These are phyloP conservation scores for Chlorella sorokiniana DNA, from an alignment of 139 green algal genomes.

Conservation along the genomic window DNA sequence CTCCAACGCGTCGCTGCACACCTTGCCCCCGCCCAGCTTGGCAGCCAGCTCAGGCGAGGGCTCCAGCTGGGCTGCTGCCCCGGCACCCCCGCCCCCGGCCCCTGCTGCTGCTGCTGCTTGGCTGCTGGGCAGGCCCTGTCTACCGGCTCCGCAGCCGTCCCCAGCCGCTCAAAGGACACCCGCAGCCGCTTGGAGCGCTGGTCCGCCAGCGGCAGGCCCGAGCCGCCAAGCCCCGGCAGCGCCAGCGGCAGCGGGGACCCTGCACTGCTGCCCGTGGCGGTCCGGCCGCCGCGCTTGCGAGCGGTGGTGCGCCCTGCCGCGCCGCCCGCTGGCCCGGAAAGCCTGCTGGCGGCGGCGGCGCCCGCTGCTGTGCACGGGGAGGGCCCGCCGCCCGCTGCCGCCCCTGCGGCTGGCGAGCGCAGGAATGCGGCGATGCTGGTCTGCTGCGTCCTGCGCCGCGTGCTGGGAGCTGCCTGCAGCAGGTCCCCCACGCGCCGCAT, in stretches of 20 bases:
- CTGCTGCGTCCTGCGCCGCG: slow-evolving; percentile 1
- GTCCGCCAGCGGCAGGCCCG: not conserved
- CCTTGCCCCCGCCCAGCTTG: not conserved
- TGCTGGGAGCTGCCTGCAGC: slow-evolving; percentile 1
- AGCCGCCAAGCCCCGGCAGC: not conserved
- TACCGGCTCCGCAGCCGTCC: not conserved
- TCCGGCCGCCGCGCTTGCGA: not conserved
- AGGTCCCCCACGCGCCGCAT: slow-evolving; percentile 3
- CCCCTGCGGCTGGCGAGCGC: not conserved
- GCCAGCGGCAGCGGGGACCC: not conserved
- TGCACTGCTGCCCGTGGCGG: not conserved
- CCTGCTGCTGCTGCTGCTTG: not conserved
- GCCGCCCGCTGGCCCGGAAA: not conserved
- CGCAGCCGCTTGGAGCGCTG: not conserved
- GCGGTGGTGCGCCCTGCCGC: not conserved
- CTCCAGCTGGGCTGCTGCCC: slow-evolving; percentile 6
- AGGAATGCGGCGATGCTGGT: slow-evolving; percentile 13
- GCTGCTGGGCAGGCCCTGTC: not conserved
- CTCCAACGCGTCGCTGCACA: not conserved
- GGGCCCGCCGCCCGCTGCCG: not conserved
- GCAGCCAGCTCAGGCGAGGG: not conserved
- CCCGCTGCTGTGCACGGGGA: not conserved
- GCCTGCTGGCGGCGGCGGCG: not conserved
- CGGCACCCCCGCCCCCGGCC: not conserved
- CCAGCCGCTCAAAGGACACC: not conserved